Conservation (phyloP, 2,329 filamentous ascomycete species). For the Dothistroma septosporum region DNA sequence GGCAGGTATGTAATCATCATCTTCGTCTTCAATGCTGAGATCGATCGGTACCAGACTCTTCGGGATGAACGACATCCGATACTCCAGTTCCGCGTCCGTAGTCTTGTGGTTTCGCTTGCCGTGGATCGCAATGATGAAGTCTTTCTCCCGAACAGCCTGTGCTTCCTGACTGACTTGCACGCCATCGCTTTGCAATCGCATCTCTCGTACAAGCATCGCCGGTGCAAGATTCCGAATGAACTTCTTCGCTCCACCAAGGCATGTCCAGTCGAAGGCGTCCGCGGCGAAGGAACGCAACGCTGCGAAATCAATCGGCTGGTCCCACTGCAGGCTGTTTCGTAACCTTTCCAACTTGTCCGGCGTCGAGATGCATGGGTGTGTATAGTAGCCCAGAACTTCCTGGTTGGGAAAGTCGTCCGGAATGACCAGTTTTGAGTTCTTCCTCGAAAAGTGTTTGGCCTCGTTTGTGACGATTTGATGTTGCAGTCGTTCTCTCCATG, state of each 20-base stretch:
- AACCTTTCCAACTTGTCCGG: constrained; percentile 54
- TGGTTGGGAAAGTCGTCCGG: constrained; percentile 77
- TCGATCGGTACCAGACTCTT: constrained; percentile 73
- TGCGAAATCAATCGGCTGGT: constrained; percentile 59
- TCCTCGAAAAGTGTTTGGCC: constrained; percentile 71
- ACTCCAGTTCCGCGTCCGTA: constrained; percentile 70
- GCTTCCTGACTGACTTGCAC: constrained; percentile 32
- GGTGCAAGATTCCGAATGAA: constrained; percentile 77
- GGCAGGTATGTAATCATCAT: constrained; percentile 43
- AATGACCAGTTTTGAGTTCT: constrained; percentile 68
- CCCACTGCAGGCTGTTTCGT: constrained; percentile 55
- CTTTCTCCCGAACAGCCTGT: constrained; percentile 46
- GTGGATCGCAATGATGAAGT: constrained; percentile 63
- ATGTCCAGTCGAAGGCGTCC: constrained; percentile 83
- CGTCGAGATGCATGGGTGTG: constrained; percentile 75
- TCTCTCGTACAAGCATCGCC: constrained; percentile 63
- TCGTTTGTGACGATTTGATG: constrained; percentile 81
- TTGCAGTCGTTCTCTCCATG: constrained; percentile 68
- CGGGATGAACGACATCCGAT: constrained; percentile 75
- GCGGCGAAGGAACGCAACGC: constrained; percentile 69
- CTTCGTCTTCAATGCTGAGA: constrained; percentile 68
- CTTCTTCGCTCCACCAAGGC: constrained; percentile 73
- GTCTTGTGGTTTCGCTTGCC: constrained; percentile 65
- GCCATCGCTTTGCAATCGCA: constrained; percentile 37
- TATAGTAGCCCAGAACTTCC: constrained; percentile 80